These are phyloP conservation scores for Conticribra guillardii DNA, from an alignment of 108 stramenopile species.

Conservation along the genomic window DNA sequence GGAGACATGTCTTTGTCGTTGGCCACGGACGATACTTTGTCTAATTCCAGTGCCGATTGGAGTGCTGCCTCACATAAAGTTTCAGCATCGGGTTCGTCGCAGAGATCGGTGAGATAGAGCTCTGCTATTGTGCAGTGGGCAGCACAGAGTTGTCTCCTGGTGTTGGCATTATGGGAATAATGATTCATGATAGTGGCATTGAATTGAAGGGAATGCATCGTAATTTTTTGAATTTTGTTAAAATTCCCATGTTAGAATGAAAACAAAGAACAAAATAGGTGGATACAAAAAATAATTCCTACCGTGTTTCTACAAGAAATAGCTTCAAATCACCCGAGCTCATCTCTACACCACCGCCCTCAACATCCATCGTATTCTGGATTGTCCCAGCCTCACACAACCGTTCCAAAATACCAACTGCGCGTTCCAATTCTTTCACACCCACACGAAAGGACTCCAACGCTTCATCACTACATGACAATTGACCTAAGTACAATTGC, in stretches of 20 bases:
- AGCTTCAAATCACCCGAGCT: constrained; percentile 13
- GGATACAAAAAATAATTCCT: constrained; percentile 2
- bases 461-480: constrained; percentile 74
- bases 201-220: background rate
- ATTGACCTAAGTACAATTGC: constrained; percentile 79
- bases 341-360: constrained; percentile 31
- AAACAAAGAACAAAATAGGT: too few species aligned
- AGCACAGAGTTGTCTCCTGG: constrained; percentile 68
- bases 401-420: constrained; percentile 31
- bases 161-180: background rate
- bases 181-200: background rate
- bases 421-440: constrained; percentile 56
- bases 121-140: constrained; percentile 85
- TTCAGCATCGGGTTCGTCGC: constrained; percentile 87
- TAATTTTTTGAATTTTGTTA: too few species aligned
- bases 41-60: constrained; percentile 60
- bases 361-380: constrained; percentile 12
- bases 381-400: constrained; percentile 15
- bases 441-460: constrained; percentile 63
- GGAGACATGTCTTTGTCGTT: constrained; percentile 1
- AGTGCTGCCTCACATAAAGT: constrained; percentile 66
- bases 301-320: constrained; percentile 44
- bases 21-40: constrained; percentile 33
- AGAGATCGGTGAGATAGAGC: constrained; percentile 89
- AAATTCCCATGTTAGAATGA: too few species aligned